Evolutionary conservation across 2,329 filamentous ascomycete species (phyloP).

Genomic region (Penicillium psychrosexuale): DNA sequence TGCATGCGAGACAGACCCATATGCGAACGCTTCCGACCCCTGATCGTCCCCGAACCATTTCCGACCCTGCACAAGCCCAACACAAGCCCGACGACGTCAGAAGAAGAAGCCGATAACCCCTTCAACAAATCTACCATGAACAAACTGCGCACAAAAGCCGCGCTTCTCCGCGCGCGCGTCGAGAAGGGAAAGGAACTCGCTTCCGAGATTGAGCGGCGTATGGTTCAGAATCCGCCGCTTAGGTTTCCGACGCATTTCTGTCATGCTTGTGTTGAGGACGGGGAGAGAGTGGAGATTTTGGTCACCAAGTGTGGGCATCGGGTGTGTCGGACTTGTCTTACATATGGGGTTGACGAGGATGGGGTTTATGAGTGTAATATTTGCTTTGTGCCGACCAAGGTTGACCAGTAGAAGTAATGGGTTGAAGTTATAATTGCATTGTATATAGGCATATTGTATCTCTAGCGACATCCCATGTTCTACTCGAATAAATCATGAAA

Average conservation of each 20-base stretch:
- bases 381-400: slow-evolving; percentile 14
- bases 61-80: slow-evolving; percentile 14
- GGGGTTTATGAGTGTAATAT: slow-evolving; percentile 23
- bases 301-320: slow-evolving; percentile 23
- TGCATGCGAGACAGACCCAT: slow-evolving; percentile 14
- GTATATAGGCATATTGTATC: not conserved
- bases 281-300: slow-evolving; percentile 14
- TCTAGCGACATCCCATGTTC: not conserved
- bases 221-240: slow-evolving; percentile 5
- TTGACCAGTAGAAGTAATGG: not conserved
- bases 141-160: slow-evolving; percentile 6
- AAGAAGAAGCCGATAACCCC: slow-evolving; percentile 1
- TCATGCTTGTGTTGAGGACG: slow-evolving; percentile 21
- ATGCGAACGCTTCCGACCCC: slow-evolving; percentile 14
- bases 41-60: slow-evolving; percentile 19
- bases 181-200: slow-evolving; percentile 27
- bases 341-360: slow-evolving; percentile 10
- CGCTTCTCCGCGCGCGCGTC: slow-evolving; percentile 20
- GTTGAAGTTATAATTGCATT: not conserved
- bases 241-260: slow-evolving; percentile 24
- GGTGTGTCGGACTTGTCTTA: slow-evolving; percentile 22
- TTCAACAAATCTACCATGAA: not conserved
- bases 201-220: slow-evolving; percentile 22
- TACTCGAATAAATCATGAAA: not conserved
- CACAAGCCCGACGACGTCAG: no score